phyloP scores from a whole-genome alignment of 2,329 filamentous ascomycete species.

The Beauveria rudraprayagi region DNA sequence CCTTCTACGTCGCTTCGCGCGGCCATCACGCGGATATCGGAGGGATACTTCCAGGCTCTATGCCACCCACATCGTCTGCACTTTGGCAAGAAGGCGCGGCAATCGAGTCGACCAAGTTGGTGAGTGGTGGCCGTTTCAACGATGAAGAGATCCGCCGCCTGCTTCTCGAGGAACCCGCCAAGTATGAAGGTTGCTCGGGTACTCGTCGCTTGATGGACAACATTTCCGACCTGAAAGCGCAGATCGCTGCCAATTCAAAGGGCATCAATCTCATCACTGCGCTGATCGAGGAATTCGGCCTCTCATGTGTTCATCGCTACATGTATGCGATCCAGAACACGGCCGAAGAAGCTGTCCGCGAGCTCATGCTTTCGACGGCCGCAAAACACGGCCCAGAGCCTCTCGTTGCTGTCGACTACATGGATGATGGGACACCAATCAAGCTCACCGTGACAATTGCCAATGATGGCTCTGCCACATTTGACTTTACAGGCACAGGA shows the following conservation, averaged over 20 bases:
- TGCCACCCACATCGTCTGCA: conserved; percentile 67
- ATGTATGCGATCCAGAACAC: conserved; percentile 35
- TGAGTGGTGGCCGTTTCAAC: conserved; percentile 69
- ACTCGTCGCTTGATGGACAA: conserved; percentile 76
- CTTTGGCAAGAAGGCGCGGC: conserved; percentile 58
- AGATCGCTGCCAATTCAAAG: conserved; percentile 80
- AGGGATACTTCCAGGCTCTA: conserved; percentile 72
- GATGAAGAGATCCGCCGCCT: conserved; percentile 67
- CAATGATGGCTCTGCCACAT: conserved; percentile 64
- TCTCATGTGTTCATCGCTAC: conserved; percentile 59
- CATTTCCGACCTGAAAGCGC: conserved; percentile 77
- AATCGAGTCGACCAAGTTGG: conserved; percentile 61
- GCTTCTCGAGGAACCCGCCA: conserved; percentile 64
- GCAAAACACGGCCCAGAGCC: conserved; percentile 14
- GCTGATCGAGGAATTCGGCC: conserved; percentile 65
- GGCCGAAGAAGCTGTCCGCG: conserved; percentile 28
- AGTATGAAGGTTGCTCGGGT: conserved; percentile 67
- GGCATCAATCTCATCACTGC: conserved; percentile 67
- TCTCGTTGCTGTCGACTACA: conserved; percentile 44
- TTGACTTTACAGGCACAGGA: conserved; percentile 35
- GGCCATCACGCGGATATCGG: conserved; percentile 66
- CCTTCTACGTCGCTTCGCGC: conserved; percentile 52
- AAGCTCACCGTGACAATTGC: conserved; percentile 67
- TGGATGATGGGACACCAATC: conserved; percentile 82
- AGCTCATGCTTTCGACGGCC: conserved; percentile 17